These are phyloP conservation scores for Fimicolochytrium jonesii DNA, from an alignment of 192 early-diverging fungal genomes.

Conservation along the genomic window DNA sequence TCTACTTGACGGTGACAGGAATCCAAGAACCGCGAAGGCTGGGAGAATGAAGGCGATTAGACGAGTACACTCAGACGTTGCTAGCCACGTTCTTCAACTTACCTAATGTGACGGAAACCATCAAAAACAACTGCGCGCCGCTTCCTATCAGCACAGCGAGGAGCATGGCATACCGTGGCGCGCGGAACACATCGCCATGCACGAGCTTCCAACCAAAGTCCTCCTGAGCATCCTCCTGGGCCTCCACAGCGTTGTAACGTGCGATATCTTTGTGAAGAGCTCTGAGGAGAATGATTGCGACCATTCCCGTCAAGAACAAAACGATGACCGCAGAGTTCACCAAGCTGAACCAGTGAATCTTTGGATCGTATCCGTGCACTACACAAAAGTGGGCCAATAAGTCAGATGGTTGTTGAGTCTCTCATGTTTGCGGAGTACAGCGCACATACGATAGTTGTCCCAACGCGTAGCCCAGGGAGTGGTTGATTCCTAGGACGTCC, in stretches of 20 bases:
- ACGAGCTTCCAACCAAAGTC: constrained; percentile 67
- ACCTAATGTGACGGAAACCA: constrained; percentile 50
- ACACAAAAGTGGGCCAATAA: too few relatives aligned
- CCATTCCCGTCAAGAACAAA: constrained; percentile 53
- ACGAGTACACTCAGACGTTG: too few relatives aligned
- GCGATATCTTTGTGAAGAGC: constrained; percentile 58
- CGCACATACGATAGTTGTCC: constrained; percentile 60
- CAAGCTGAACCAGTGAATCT: constrained; percentile 62
- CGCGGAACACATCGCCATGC: constrained; percentile 58
- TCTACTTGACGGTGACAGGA: constrained; percentile 79
- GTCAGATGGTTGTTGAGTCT: too few relatives aligned
- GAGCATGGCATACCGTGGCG: constrained; percentile 49
- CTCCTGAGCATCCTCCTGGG: constrained; percentile 53
- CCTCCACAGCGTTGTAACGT: constrained; percentile 51
- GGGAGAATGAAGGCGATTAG: too few relatives aligned
- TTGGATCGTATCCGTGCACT: constrained; percentile 45
- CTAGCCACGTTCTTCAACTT: too few relatives aligned
- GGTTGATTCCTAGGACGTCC: constrained; percentile 24
- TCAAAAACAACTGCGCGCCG: constrained; percentile 52
- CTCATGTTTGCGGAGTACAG: too few relatives aligned
- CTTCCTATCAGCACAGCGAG: constrained; percentile 53
- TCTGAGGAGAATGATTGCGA: constrained; percentile 55
- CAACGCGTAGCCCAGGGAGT: constrained; percentile 54
- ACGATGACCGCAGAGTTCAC: constrained; percentile 58
- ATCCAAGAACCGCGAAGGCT: constrained; percentile 91